Evolutionary conservation across 306 rosid species (phyloP).

Genomic region (Arachis stenosperma): DNA sequence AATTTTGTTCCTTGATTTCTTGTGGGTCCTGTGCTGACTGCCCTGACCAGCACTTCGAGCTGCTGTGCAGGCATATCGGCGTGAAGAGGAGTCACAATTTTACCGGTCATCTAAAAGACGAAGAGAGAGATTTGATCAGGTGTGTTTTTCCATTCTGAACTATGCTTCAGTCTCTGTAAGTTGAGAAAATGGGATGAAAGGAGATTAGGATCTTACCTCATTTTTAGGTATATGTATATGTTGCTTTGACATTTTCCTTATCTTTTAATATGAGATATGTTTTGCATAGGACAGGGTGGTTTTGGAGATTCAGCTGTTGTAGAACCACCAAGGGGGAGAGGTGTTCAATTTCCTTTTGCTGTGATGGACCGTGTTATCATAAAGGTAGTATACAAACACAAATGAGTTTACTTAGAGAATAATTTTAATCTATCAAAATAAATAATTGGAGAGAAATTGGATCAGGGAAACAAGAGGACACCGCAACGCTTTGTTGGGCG

Average conservation of each 20-base stretch:
- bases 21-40: slow-evolving; percentile 31
- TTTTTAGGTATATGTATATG: not conserved
- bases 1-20: slow-evolving; percentile 31
- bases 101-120: slow-evolving; percentile 79
- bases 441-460: slow-evolving; percentile 44
- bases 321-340: slow-evolving; percentile 81
- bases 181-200: slow-evolving; percentile 17
- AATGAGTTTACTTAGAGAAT: slow-evolving; percentile 18
- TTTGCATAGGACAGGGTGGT: slow-evolving; percentile 74
- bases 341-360: slow-evolving; percentile 95
- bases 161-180: slow-evolving; percentile 20
- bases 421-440: slow-evolving; percentile 19
- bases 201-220: too few relatives aligned
- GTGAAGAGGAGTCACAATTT: slow-evolving; percentile 84
- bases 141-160: slow-evolving; percentile 43
- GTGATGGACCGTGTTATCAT: slow-evolving; percentile 92
- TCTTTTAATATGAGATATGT: slow-evolving; percentile 36
- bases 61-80: slow-evolving; percentile 91
- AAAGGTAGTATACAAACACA: slow-evolving; percentile 60
- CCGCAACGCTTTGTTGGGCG: slow-evolving; percentile 97
- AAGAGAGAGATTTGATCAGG: slow-evolving; percentile 92
- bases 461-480: slow-evolving; percentile 98
- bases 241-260: slow-evolving; percentile 33
- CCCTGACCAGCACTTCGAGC: slow-evolving; percentile 77
- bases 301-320: slow-evolving; percentile 64